phyloP scores from a whole-genome alignment of 2,329 filamentous ascomycete species.

The Colletotrichum sp. region DNA sequence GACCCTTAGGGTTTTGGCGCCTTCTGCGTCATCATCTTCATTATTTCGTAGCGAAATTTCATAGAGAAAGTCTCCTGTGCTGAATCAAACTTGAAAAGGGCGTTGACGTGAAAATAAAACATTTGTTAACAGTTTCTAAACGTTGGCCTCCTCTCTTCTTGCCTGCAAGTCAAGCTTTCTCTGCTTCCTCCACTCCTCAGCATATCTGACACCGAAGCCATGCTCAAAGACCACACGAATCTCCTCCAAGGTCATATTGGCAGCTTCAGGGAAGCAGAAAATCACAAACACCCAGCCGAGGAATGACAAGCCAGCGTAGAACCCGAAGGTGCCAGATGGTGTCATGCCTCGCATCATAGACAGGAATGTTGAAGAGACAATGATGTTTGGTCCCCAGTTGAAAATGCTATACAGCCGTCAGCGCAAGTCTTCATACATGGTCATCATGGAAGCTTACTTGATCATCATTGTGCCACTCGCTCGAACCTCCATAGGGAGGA shows the following conservation, averaged over 20 bases:
- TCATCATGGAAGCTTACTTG: conserved; percentile 26
- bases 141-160: not conserved
- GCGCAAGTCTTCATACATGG: rapidly evolving
- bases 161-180: conserved; percentile 22
- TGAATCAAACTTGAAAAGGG: rapidly evolving
- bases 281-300: conserved; percentile 51
- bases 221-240: conserved; percentile 55
- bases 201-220: conserved; percentile 49
- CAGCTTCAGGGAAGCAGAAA: conserved; percentile 59
- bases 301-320: conserved; percentile 55
- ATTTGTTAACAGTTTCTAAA: not conserved
- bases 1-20: rapidly evolving
- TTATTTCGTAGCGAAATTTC: not conserved
- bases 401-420: conserved; percentile 29
- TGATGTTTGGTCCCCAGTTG: conserved; percentile 53
- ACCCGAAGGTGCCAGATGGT: conserved; percentile 55
- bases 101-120: rapidly evolving
- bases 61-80: not conserved
- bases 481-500: conserved; percentile 44
- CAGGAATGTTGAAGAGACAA: conserved; percentile 54
- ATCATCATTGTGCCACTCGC: conserved; percentile 53
- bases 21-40: not conserved
- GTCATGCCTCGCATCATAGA: conserved; percentile 53
- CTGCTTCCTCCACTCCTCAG: conserved; percentile 41
- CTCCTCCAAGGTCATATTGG: conserved; percentile 59